Conservation (phyloP, 2,329 filamentous ascomycete genomes). For the Fusarium sp. region DNA sequence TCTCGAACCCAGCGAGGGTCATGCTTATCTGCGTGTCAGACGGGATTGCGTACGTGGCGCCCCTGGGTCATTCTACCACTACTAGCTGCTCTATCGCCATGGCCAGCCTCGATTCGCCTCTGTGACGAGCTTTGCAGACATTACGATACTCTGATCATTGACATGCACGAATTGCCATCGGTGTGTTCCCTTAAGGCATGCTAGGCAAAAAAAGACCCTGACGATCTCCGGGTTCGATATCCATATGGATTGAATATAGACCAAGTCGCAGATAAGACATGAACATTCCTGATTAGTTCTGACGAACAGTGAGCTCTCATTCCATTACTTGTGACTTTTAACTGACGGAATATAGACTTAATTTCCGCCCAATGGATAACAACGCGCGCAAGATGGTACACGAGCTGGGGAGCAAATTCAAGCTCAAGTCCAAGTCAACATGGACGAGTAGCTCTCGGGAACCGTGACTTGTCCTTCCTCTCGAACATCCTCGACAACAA, state of each 20-base stretch:
- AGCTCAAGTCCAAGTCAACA: slow-evolving; percentile 84
- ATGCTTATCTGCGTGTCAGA: no score
- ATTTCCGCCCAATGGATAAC: slow-evolving; percentile 87
- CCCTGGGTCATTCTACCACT: no score
- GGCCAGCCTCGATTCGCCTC: no score
- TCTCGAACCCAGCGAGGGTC: no score
- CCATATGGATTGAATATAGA: slow-evolving; percentile 75
- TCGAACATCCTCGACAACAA: no score
- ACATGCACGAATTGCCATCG: no score
- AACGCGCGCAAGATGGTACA: slow-evolving; percentile 82
- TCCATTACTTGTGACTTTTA: background rate
- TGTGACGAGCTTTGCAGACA: no score
- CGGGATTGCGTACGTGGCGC: no score
- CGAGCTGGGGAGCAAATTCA: slow-evolving; percentile 78
- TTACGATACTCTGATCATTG: no score
- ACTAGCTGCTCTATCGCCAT: no score
- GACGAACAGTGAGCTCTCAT: slow-evolving; percentile 68
- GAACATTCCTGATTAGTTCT: slow-evolving; percentile 73
- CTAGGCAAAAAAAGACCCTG: slow-evolving; percentile 68
- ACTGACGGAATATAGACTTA: slow-evolving; percentile 63
- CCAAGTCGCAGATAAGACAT: slow-evolving; percentile 79
- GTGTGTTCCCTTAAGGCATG: slow-evolving; percentile 57
- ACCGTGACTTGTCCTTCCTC: no score
- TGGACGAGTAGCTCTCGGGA: no score
- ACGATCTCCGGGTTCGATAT: slow-evolving; percentile 77